Percentiles rank a stretch among this genome's conserved stretches.
phyloP scores from a whole-genome alignment of 768 basidiomycete species.

The Lentinula detonsa region DNA sequence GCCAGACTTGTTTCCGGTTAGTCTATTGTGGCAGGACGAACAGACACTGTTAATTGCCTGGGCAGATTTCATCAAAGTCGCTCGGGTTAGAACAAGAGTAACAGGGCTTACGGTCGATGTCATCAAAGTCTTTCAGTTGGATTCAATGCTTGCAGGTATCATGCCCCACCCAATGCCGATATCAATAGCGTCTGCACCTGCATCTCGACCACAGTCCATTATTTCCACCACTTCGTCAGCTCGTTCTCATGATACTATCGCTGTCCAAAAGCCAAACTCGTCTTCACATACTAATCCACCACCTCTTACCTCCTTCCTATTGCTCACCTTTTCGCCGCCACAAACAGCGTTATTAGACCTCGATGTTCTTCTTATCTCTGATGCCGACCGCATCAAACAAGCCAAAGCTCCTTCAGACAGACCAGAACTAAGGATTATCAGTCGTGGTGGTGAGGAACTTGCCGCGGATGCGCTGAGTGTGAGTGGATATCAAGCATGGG shows the following conservation, averaged over 20 bases:
- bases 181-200: slow-evolving; percentile 13
- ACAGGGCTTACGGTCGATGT: slow-evolving; percentile 71
- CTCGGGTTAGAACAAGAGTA: slow-evolving; percentile 57
- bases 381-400: slow-evolving; percentile 63
- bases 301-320: slow-evolving; percentile 65
- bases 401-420: slow-evolving; percentile 80
- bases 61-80: slow-evolving; percentile 92
- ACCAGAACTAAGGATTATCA: slow-evolving; percentile 93
- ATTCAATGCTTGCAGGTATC: slow-evolving; percentile 93
- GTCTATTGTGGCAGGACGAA: slow-evolving; percentile 89
- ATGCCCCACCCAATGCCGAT: slow-evolving; percentile 60
- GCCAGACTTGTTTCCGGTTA: slow-evolving; percentile 92
- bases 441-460: slow-evolving; percentile 82
- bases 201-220: slow-evolving; percentile 8
- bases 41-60: slow-evolving; percentile 86
- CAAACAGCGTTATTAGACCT: slow-evolving; percentile 67
- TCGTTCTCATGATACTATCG: background rate
- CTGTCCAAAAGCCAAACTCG: background rate
- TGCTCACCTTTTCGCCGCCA: slow-evolving; percentile 83
- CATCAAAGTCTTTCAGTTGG: slow-evolving; percentile 86
- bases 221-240: background rate
- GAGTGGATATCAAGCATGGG: slow-evolving; percentile 73
- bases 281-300: background rate
- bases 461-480: slow-evolving; percentile 80
- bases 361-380: background rate